A percentile compares a stretch with the other conserved stretches of the same genome.
Evolutionary conservation across 192 early-diverging fungal genomes (phyloP).

Genomic region (Coemansia sp.): DNA sequence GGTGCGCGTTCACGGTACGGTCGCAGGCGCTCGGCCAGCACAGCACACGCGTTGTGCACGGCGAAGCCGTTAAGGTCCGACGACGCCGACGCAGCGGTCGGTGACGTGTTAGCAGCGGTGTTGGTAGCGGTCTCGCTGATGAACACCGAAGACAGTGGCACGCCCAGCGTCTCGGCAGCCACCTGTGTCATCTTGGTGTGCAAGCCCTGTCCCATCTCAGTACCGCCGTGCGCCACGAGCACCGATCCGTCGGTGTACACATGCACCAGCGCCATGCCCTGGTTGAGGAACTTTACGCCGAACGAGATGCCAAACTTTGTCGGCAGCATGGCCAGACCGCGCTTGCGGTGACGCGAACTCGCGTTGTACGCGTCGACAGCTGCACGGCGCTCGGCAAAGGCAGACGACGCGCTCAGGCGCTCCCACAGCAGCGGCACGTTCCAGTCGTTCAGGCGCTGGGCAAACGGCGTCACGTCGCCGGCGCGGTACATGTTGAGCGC

Average conservation of each 20-base stretch:
- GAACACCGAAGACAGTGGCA: slow-evolving; percentile 66
- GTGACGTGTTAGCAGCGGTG: slow-evolving; percentile 72
- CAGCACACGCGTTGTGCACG: slow-evolving; percentile 73
- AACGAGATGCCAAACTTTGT: slow-evolving; percentile 85
- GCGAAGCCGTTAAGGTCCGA: slow-evolving; percentile 83
- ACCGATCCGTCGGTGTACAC: slow-evolving; percentile 85
- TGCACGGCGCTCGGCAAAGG: slow-evolving; percentile 55
- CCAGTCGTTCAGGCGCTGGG: slow-evolving; percentile 66
- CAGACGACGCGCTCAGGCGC: slow-evolving; percentile 58
- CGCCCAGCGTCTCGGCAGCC: slow-evolving; percentile 73
- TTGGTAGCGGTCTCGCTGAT: slow-evolving; percentile 74
- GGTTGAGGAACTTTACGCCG: slow-evolving; percentile 73
- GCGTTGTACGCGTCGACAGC: slow-evolving; percentile 69
- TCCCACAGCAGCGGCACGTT: slow-evolving; percentile 67
- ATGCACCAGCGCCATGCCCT: slow-evolving; percentile 80
- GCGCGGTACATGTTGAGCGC: slow-evolving; percentile 69
- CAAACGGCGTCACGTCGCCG: slow-evolving; percentile 70
- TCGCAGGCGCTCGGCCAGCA: slow-evolving; percentile 65
- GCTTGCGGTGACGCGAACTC: slow-evolving; percentile 70
- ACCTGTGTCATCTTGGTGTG: slow-evolving; percentile 88
- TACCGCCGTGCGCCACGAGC: slow-evolving; percentile 77
- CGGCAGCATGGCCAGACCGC: slow-evolving; percentile 73
- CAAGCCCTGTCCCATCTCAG: slow-evolving; percentile 92
- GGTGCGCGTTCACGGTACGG: slow-evolving; percentile 67
- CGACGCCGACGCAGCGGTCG: slow-evolving; percentile 77